These are phyloP conservation scores for Pseudocercospora crystallina DNA, from an alignment of 2,329 filamentous ascomycete species.

Conservation along the genomic window DNA sequence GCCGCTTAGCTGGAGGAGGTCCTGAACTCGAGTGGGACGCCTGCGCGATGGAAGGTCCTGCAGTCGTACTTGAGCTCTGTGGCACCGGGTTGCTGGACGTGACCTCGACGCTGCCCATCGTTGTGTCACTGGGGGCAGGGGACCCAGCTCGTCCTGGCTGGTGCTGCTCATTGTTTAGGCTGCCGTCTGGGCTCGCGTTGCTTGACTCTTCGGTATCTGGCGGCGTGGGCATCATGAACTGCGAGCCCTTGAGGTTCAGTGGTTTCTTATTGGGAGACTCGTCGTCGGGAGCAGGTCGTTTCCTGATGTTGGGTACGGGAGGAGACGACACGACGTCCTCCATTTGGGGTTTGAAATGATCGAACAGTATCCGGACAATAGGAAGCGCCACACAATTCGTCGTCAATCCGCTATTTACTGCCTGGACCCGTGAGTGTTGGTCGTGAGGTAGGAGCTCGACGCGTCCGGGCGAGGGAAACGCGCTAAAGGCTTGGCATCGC, in stretches of 20 bases:
- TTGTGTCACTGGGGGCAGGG: slow-evolving; percentile 35
- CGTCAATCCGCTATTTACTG: background rate
- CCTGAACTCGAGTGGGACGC: slow-evolving; percentile 14
- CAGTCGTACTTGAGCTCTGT: slow-evolving; percentile 10
- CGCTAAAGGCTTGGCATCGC: background rate
- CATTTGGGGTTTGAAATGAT: slow-evolving; percentile 19
- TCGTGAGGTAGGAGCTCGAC: background rate
- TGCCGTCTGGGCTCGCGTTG: slow-evolving; percentile 28
- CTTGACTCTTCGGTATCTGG: slow-evolving; percentile 35
- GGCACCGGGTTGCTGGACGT: slow-evolving; percentile 15
- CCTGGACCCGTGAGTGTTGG: background rate
- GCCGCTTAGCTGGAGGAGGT: slow-evolving; percentile 40
- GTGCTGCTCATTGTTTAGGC: slow-evolving; percentile 15
- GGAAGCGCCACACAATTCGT: background rate
- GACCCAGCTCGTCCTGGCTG: slow-evolving; percentile 26
- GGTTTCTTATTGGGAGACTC: slow-evolving; percentile 28
- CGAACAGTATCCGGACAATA: background rate
- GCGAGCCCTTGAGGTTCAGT: slow-evolving; percentile 35
- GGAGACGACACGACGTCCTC: slow-evolving; percentile 34
- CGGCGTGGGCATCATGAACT: slow-evolving; percentile 37
- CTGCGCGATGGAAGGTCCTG: slow-evolving; percentile 4
- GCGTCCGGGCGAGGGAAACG: slow-evolving; percentile 5
- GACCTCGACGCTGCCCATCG: slow-evolving; percentile 34
- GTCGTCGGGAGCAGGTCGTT: slow-evolving; percentile 28
- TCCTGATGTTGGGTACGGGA: slow-evolving; percentile 25